Evolutionary conservation across 2,329 filamentous ascomycete genomes (phyloP).

Genomic region (Colletotrichum limetticola): DNA sequence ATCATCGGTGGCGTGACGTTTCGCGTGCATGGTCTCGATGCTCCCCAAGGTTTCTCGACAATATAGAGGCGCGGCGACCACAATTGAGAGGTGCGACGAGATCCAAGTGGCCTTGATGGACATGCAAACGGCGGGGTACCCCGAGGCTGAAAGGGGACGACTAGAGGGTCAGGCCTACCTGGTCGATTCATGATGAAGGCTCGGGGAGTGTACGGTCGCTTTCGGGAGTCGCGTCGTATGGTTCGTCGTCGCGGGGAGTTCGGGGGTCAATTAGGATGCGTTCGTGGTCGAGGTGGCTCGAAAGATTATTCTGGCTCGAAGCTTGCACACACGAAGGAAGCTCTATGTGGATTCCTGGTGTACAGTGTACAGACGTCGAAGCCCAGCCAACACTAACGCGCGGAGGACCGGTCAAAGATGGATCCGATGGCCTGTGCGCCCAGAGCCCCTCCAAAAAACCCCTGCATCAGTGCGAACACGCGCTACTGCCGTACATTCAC

Average conservation of each 20-base stretch:
- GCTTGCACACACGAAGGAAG: conserved; percentile 29
- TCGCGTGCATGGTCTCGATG: conserved; percentile 9
- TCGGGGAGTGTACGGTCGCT: conserved; percentile 21
- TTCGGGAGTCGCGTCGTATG: conserved; percentile 31
- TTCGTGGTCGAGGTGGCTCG: conserved; percentile 31
- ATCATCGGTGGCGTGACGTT: neutral
- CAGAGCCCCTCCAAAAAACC: conserved; percentile 28
- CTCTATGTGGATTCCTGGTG: conserved; percentile 31
- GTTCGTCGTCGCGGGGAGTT: conserved; percentile 27
- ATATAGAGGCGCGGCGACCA: neutral
- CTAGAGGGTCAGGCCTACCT: conserved; percentile 56
- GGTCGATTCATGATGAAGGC: conserved; percentile 66
- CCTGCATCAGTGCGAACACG: conserved; percentile 15
- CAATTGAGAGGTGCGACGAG: conserved; percentile 11
- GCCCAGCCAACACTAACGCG: conserved; percentile 30
- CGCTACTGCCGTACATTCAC: conserved; percentile 15
- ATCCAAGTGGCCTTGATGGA: conserved; percentile 21
- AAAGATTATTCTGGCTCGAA: conserved; percentile 25
- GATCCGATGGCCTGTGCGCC: conserved; percentile 35
- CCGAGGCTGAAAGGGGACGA: conserved; percentile 34
- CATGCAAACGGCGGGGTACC: conserved; percentile 33
- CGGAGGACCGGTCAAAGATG: conserved; percentile 36
- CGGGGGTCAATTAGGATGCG: conserved; percentile 29
- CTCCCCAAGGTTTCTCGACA: neutral
- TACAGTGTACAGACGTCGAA: conserved; percentile 28